Evolutionary conservation across 1,139 yeast species (phyloP).

Genomic region (Nakaseomyces kungkrabaensis): DNA sequence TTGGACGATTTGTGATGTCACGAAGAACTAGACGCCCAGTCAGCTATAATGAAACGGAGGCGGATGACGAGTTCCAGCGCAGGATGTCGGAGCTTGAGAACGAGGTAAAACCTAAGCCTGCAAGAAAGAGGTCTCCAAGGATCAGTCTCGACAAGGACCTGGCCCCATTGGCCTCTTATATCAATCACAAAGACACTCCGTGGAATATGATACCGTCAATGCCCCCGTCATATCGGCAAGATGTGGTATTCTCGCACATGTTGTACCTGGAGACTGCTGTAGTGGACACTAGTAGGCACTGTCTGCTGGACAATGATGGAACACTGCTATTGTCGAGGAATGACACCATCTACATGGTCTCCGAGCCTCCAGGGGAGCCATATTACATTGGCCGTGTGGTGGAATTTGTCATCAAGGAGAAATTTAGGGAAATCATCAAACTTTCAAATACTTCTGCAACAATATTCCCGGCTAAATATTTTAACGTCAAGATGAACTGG

Average conservation of each 20-base stretch:
- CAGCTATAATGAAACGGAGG: slow-evolving; percentile 31
- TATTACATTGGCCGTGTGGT: slow-evolving; percentile 79
- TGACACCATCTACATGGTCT: slow-evolving; percentile 73
- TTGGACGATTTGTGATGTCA: neutral
- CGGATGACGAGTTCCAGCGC: slow-evolving; percentile 14
- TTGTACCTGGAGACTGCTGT: slow-evolving; percentile 35
- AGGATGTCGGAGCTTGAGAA: neutral
- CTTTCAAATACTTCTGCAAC: slow-evolving; percentile 13
- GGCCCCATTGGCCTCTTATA: slow-evolving; percentile 6
- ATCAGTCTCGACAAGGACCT: neutral
- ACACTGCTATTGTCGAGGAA: slow-evolving; percentile 31
- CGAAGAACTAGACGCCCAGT: slow-evolving; percentile 15
- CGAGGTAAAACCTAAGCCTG: neutral
- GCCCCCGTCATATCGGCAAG: slow-evolving; percentile 22
- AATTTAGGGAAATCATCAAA: slow-evolving; percentile 13
- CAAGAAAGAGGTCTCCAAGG: neutral
- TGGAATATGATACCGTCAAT: slow-evolving; percentile 29
- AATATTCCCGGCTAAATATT: slow-evolving; percentile 38
- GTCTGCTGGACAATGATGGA: slow-evolving; percentile 20
- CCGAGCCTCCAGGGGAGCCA: slow-evolving; percentile 95
- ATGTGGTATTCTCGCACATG: slow-evolving; percentile 28
- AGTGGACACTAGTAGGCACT: slow-evolving; percentile 24
- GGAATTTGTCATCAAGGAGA: slow-evolving; percentile 47
- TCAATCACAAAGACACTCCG: slow-evolving; percentile 16
- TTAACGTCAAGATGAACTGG: slow-evolving; percentile 74